A percentile compares a stretch with the other conserved stretches of the same genome.
phyloP scores from a whole-genome alignment of 2,329 filamentous ascomycete genomes.

The Mariannaea sp. region DNA sequence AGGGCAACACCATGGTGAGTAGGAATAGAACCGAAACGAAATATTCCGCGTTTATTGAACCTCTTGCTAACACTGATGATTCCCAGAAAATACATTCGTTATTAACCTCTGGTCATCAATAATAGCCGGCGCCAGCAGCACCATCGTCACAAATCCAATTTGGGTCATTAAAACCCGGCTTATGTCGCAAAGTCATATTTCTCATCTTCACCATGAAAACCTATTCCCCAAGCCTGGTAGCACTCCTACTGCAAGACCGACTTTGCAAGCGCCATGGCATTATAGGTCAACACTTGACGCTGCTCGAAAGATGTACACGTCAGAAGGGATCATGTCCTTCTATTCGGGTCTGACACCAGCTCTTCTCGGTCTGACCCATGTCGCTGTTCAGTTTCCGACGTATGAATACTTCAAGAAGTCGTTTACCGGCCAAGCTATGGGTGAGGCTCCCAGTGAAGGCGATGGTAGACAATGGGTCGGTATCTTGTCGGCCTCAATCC shows the following conservation, averaged over 20 bases:
- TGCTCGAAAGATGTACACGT: slow-evolving; percentile 92
- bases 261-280: slow-evolving; percentile 78
- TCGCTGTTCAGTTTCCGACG: slow-evolving; percentile 94
- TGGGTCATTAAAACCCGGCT: slow-evolving; percentile 99
- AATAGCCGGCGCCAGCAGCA: slow-evolving; percentile 88
- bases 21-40: neutral
- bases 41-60: neutral
- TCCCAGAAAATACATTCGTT: slow-evolving; percentile 72
- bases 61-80: slow-evolving; percentile 21
- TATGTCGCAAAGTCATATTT: slow-evolving; percentile 82
- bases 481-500: slow-evolving; percentile 83
- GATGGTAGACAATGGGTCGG: slow-evolving; percentile 74
- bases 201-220: slow-evolving; percentile 46
- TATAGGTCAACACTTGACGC: slow-evolving; percentile 90
- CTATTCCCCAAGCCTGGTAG: slow-evolving; percentile 53
- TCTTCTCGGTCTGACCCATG: slow-evolving; percentile 87
- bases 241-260: slow-evolving; percentile 60
- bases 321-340: slow-evolving; percentile 86
- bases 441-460: slow-evolving; percentile 55
- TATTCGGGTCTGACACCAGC: slow-evolving; percentile 95
- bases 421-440: slow-evolving; percentile 91
- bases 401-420: slow-evolving; percentile 92
- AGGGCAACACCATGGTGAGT: slow-evolving; percentile 66
- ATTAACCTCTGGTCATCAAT: slow-evolving; percentile 90
- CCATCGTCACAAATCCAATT: slow-evolving; percentile 93